phyloP scores from a whole-genome alignment of 148 eudicot species.

The Amaranthus hypochondriacus region DNA sequence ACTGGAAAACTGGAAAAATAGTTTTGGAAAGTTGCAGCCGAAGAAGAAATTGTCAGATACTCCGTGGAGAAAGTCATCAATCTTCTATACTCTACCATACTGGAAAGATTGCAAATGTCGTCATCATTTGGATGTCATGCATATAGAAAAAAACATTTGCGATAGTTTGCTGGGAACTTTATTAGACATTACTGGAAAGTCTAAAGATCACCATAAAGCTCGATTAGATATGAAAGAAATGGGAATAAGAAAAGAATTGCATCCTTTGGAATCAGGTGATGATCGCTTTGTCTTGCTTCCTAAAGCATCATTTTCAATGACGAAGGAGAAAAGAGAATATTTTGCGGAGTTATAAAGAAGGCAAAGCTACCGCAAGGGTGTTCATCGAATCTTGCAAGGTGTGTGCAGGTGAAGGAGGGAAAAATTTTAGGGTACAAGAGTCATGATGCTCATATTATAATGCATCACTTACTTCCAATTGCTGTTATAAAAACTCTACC shows the following conservation, averaged over 20 bases:
- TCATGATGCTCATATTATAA: slow-evolving; percentile 14
- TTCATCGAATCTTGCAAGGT: background rate
- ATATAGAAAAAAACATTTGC: slow-evolving; percentile 12
- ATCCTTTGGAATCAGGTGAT: background rate
- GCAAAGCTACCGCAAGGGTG: slow-evolving; percentile 11
- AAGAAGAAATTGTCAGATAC: background rate
- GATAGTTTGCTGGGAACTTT: slow-evolving; percentile 8
- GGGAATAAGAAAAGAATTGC: background rate
- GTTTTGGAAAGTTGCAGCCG: background rate
- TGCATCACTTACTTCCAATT: slow-evolving; percentile 10
- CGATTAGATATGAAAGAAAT: slow-evolving; percentile 3
- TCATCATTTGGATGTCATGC: slow-evolving; percentile 7
- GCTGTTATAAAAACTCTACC: background rate
- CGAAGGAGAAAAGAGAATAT: background rate
- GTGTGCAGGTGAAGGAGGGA: slow-evolving; percentile 6
- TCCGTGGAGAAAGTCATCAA: slow-evolving; percentile 3
- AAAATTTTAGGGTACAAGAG: slow-evolving; percentile 6
- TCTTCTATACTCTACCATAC: slow-evolving; percentile 6
- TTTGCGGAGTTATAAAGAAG: background rate
- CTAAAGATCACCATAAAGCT: slow-evolving; percentile 6
- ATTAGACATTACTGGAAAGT: background rate
- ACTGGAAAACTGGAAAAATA: background rate
- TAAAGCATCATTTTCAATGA: slow-evolving; percentile 1
- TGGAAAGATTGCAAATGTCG: background rate
- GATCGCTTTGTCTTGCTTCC: background rate